Percentiles rank a stretch among this genome's conserved stretches.
phyloP scores from a whole-genome alignment of 1,284 basidiomycete genomes.

The Marasmius tenuissimus region DNA sequence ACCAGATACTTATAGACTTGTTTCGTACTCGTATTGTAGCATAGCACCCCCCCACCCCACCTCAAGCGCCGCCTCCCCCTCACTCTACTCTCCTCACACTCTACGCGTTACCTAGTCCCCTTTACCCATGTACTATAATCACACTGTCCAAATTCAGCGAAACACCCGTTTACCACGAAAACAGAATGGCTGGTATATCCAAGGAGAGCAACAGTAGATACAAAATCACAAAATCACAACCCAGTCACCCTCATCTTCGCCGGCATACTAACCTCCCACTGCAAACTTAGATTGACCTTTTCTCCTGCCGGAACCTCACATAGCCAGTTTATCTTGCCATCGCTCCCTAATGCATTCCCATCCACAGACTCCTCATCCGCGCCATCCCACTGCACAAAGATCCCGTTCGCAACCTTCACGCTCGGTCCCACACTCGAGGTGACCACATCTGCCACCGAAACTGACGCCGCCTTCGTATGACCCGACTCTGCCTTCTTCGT shows the following conservation, averaged over 20 bases:
- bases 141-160: too few relatives aligned
- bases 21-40: too few relatives aligned
- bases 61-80: too few relatives aligned
- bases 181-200: too few relatives aligned
- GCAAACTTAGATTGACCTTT: constrained; percentile 11
- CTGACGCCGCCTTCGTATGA: not conserved
- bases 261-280: constrained; percentile 10
- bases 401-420: constrained; percentile 4
- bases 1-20: too few relatives aligned
- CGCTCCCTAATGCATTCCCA: constrained; percentile 6
- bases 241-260: not conserved
- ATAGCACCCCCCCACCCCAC: too few relatives aligned
- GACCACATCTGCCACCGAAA: not conserved
- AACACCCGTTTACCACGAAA: too few relatives aligned
- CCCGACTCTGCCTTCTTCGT: not conserved
- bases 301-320: constrained; percentile 9
- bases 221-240: not conserved
- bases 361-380: constrained; percentile 8
- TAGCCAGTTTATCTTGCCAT: constrained; percentile 13
- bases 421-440: not conserved
- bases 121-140: too few relatives aligned
- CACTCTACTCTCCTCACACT: too few relatives aligned
- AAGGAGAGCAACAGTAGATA: not conserved
- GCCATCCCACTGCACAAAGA: constrained; percentile 11
- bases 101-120: too few relatives aligned